Evolutionary conservation across 805 yeast species (phyloP).

Genomic region (Kuraishia hungarica): DNA sequence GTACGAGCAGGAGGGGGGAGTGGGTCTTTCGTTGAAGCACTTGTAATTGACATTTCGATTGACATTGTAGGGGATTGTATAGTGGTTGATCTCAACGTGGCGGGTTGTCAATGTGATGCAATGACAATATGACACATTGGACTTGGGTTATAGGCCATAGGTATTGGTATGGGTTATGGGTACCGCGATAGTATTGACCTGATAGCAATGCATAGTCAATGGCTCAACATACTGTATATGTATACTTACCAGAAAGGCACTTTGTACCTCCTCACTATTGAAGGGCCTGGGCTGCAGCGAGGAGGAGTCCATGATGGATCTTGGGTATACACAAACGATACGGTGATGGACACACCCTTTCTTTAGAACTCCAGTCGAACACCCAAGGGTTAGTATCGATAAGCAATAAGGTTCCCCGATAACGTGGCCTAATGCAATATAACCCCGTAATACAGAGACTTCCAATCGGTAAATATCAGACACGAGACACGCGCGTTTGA

Average conservation of each 20-base stretch:
- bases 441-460: background rate
- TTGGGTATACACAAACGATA: background rate
- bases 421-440: background rate
- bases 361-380: background rate
- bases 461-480: background rate
- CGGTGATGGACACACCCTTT: background rate
- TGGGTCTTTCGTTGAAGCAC: too few relatives aligned
- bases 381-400: background rate
- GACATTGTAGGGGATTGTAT: too few relatives aligned
- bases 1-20: too few relatives aligned
- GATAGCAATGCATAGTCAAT: too few relatives aligned
- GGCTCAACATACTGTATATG: too few relatives aligned
- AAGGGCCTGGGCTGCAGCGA: background rate
- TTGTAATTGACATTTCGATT: too few relatives aligned
- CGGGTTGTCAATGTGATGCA: background rate
- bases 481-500: background rate
- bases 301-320: conserved; percentile 10
- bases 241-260: background rate
- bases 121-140: too few relatives aligned
- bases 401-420: background rate
- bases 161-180: background rate
- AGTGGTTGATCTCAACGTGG: background rate
- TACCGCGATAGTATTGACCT: too few relatives aligned
- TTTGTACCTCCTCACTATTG: conserved; percentile 1
- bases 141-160: background rate